A percentile compares a stretch with the other conserved stretches of the same genome.
Conservation (phyloP, 1,139 yeast species). For the Sugiyamaella xylanicola region DNA sequence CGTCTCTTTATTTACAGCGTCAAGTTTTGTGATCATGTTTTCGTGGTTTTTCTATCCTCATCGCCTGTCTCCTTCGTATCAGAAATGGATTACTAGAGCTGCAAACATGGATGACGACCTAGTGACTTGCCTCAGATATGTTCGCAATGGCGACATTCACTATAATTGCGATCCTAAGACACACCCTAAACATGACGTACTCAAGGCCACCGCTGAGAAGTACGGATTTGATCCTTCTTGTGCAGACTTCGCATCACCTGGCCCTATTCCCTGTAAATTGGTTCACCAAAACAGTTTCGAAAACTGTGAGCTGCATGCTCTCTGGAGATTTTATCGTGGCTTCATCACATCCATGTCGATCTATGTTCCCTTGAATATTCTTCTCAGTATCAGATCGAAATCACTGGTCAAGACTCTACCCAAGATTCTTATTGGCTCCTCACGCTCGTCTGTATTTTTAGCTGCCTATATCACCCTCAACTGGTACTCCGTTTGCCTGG, state of each 20-base stretch:
- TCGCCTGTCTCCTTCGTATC: constrained; percentile 45
- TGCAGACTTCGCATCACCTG: constrained; percentile 38
- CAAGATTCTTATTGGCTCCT: constrained; percentile 27
- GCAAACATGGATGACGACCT: constrained; percentile 47
- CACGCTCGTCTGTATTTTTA: constrained; percentile 46
- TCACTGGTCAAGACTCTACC: constrained; percentile 13
- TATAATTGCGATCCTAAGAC: constrained; percentile 45
- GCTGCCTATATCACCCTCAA: constrained; percentile 45
- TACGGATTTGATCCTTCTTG: constrained; percentile 37
- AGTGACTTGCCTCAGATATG: constrained; percentile 39
- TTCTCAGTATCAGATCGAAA: constrained; percentile 22
- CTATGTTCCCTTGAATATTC: constrained; percentile 34
- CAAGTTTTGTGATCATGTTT: constrained; percentile 44
- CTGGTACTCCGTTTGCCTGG: constrained; percentile 49
- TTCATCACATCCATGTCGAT: constrained; percentile 43
- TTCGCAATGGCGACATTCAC: constrained; percentile 38
- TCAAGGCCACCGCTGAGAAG: constrained; percentile 37
- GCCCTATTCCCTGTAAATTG: constrained; percentile 46
- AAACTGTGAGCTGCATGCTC: constrained; percentile 46
- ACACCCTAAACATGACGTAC: constrained; percentile 35
- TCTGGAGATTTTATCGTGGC: constrained; percentile 44
- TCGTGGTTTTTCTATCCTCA: constrained; percentile 48
- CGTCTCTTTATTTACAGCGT: constrained; percentile 33
- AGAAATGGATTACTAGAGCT: constrained; percentile 48
- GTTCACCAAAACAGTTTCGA: constrained; percentile 44